phyloP scores from a whole-genome alignment of 2,329 filamentous ascomycete genomes.

The Sporothrix pallida region DNA sequence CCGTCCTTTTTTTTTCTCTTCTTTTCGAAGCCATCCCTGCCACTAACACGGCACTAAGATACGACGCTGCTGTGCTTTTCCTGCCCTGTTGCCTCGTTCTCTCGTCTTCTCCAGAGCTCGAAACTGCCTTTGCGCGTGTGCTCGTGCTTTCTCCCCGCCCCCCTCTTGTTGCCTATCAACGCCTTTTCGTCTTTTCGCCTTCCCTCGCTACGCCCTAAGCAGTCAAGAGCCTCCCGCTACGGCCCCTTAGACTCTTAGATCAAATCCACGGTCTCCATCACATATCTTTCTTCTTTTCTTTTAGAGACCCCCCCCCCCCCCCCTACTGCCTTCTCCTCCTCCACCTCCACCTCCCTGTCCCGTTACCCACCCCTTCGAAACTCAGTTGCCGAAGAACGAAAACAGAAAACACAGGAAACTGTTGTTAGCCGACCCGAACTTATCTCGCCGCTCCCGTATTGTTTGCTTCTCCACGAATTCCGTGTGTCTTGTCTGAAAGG shows the following conservation, averaged over 20 bases:
- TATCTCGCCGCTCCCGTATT: constrained; percentile 22
- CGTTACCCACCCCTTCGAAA: constrained; percentile 28
- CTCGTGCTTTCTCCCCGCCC: constrained; percentile 21
- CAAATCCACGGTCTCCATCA: neutral
- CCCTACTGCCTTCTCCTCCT: neutral
- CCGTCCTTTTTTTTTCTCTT: neutral
- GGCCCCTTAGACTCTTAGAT: neutral
- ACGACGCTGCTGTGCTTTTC: constrained; percentile 21
- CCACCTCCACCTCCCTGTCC: constrained; percentile 22
- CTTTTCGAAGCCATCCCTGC: constrained; percentile 14
- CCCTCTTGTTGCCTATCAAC: neutral
- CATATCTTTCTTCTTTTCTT: constrained; percentile 12
- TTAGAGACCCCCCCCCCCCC: neutral
- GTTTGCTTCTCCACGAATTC: constrained; percentile 5
- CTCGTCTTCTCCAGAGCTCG: neutral
- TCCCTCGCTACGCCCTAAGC: constrained; percentile 28
- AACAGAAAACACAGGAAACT: constrained; percentile 22
- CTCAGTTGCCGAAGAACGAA: constrained; percentile 33
- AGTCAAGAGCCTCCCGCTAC: constrained; percentile 28
- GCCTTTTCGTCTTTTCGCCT: too few relatives aligned
- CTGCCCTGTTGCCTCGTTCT: neutral
- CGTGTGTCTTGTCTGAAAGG: neutral
- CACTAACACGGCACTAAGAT: constrained; percentile 27
- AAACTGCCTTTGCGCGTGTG: constrained; percentile 12
- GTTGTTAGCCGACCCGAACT: constrained; percentile 33